Base-by-base conservation (phyloP, 2,329 filamentous ascomycete genomes). In the Graphium sp. region DNA sequence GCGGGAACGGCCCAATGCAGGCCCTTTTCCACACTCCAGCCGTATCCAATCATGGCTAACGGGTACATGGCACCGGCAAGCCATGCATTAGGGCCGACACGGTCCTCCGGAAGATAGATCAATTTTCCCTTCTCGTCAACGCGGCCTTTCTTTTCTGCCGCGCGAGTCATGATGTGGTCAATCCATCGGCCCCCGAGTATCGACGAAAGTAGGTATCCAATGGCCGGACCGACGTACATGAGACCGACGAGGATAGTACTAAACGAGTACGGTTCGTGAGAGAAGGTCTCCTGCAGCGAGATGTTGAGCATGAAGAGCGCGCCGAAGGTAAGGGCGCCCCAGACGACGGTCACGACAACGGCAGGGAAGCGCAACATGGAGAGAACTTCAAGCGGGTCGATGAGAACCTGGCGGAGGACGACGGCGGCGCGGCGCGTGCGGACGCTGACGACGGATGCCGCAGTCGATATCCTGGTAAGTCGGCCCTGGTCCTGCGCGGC, bases 71-170 rank as follows among this genome's bases (percentile, higher is more conserved):
- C 56, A 1, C 74, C 74, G 4, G 75, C 76, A 1, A 85, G 49
- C 75, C 75, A 87, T 3, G 77, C 76, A 44, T 91, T 89, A 44
- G 87, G 77, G 24, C 74, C 62, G 68, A 89, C 80, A 9, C 82
- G 66, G 47, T 91, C 82, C 50, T 89, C 82, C 0, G 82, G 82
- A 3, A 70, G 57, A 42, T 71, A 77, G 7, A 81, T 53, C 13
- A 82, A 55, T 33, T 62, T 65, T 10, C 79, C 80, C 21, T 66
- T 50, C 20, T 62, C 63, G 38, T 82, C 77, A 40, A 74, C 77
- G 15, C 79, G 60, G 9, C 68, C 69, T 0, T 76, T 78, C 36
- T 63, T 73, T n/a, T 54, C 56, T 1, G 82, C 82, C 48, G 82
- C 75, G 13, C 77, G 66, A 18, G 67, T 60, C 82, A 89, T 89